phyloP scores from a whole-genome alignment of 202 grass and related monocot species.

The Panicum virgatum region DNA sequence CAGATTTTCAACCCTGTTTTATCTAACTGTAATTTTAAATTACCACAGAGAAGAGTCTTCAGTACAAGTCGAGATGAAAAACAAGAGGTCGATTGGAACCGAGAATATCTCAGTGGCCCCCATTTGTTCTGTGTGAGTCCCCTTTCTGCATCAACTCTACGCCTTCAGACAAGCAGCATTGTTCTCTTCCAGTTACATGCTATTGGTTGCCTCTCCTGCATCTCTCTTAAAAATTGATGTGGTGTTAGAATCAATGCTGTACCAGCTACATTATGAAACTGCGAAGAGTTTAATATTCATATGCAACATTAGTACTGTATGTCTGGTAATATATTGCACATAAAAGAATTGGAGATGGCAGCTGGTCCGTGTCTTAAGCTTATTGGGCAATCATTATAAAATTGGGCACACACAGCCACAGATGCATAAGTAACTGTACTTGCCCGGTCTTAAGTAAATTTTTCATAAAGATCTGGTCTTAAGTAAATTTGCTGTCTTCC shows the following conservation, averaged over 20 bases:
- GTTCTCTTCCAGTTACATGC: conserved; percentile 30
- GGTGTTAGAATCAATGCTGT: conserved; percentile 38
- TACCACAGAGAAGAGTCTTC: not conserved
- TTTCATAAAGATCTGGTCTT: not conserved
- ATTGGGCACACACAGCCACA: not conserved
- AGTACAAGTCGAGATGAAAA: conserved; percentile 20
- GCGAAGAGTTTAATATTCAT: conserved; percentile 28
- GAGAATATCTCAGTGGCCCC: conserved; percentile 36
- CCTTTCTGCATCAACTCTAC: conserved; percentile 35
- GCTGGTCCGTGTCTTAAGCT: conserved; percentile 11
- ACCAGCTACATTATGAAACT: conserved; percentile 23
- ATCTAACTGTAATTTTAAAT: not conserved
- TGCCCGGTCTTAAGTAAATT: conserved; percentile 9
- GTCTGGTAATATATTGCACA: conserved; percentile 1
- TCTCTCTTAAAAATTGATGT: conserved; percentile 22
- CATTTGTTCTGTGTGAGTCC: conserved; percentile 39
- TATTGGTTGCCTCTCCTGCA: conserved; percentile 18
- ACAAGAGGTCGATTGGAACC: conserved; percentile 32
- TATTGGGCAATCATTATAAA: conserved; percentile 29
- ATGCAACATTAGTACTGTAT: not conserved
- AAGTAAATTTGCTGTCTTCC: conserved; percentile 20
- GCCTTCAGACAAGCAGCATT: conserved; percentile 39
- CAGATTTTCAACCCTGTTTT: not conserved
- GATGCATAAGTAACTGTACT: conserved; percentile 6
- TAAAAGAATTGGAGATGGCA: conserved; percentile 26